phyloP scores from a whole-genome alignment of 2,329 filamentous ascomycete species.

The Phaeoacremonium minimum region DNA sequence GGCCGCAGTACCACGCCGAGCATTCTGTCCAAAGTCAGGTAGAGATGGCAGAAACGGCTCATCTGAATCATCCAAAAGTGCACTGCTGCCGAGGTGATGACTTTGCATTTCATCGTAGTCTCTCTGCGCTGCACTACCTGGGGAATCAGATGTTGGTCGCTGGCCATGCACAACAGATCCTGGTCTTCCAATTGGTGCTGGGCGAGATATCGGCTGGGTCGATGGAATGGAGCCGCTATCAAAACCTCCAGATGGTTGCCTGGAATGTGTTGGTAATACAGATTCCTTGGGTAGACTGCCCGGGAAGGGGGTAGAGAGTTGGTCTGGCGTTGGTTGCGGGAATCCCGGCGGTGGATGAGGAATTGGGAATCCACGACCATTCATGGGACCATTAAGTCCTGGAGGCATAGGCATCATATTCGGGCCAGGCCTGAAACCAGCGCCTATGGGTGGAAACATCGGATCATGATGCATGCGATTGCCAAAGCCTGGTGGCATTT shows the following conservation, averaged over 20 bases:
- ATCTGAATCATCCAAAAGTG: conserved; percentile 73
- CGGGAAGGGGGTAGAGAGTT: conserved; percentile 29
- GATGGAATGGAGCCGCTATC: conserved; percentile 49
- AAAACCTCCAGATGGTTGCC: conserved; percentile 69
- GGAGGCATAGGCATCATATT: conserved; percentile 46
- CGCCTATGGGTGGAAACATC: conserved; percentile 33
- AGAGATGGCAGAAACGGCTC: conserved; percentile 34
- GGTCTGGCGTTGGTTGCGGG: conserved; percentile 35
- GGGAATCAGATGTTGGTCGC: conserved; percentile 21
- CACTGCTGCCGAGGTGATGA: conserved; percentile 87
- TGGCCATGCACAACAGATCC: conserved; percentile 63
- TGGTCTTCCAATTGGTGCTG: conserved; percentile 83
- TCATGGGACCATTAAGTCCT: conserved; percentile 39
- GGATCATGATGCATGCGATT: conserved; percentile 52
- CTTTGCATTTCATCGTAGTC: conserved; percentile 69
- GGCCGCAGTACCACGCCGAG: conserved; percentile 41
- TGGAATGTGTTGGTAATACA: conserved; percentile 56
- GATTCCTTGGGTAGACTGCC: conserved; percentile 25
- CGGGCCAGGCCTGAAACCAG: conserved; percentile 37
- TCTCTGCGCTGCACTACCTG: conserved; percentile 27
- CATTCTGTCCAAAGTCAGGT: conserved; percentile 14
- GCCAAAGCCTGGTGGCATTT: conserved; percentile 45
- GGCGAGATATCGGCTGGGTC: conserved; percentile 73
- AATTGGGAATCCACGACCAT: conserved; percentile 37
- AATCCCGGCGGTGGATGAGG: conserved; percentile 52